Evolutionary conservation across 495 filamentous ascomycete genomes (phyloP).

Genomic region (Tuber magnatum): DNA sequence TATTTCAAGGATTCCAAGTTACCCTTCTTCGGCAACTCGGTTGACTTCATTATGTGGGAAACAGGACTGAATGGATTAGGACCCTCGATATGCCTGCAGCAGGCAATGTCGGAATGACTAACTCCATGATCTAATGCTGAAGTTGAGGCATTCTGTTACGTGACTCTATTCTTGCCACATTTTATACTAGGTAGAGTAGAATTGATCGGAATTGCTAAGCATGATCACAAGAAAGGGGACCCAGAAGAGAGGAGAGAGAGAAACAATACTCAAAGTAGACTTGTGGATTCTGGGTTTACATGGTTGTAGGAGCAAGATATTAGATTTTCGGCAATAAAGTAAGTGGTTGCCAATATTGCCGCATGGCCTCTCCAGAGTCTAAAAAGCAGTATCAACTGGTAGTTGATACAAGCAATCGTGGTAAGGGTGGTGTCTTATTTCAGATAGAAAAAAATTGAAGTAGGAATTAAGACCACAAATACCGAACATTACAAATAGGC

Average conservation of each 20-base stretch:
- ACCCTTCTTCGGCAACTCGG: neutral
- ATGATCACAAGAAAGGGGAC: neutral
- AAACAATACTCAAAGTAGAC: no score
- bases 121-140: neutral
- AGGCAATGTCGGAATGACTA: neutral
- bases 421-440: conserved; percentile 6
- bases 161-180: neutral
- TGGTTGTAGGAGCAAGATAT: neutral
- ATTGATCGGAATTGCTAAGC: neutral
- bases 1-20: neutral
- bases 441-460: neutral
- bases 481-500: neutral
- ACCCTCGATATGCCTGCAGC: neutral
- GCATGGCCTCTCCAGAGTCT: neutral
- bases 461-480: neutral
- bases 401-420: neutral
- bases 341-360: neutral
- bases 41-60: neutral
- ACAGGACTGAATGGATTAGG: neutral
- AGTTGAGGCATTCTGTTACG: neutral
- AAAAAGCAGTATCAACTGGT: conserved; percentile 4
- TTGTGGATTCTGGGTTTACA: neutral
- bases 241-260: no score
- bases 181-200: neutral
- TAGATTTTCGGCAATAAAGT: neutral